Conservation (phyloP, 2,329 filamentous ascomycete genomes). For the Pyricularia pennisetigena region DNA sequence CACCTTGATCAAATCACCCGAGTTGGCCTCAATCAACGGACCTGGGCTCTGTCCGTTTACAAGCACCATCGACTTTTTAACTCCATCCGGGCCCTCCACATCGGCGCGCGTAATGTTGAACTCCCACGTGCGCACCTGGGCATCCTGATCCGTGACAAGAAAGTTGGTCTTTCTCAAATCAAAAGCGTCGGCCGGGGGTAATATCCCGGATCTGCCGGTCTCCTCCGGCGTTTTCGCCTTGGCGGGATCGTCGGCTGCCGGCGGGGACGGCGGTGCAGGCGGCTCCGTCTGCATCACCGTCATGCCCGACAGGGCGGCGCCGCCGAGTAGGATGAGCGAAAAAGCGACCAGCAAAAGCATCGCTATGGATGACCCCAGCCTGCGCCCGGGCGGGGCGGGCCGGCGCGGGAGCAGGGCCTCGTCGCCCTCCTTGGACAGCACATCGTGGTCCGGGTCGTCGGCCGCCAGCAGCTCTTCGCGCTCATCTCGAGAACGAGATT, state of each 20-base stretch:
- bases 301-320: conserved; percentile 1
- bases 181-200: not conserved
- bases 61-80: conserved; percentile 25
- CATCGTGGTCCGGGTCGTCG: not conserved
- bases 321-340: conserved; percentile 2
- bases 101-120: conserved; percentile 21
- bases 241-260: not conserved
- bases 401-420: not conserved
- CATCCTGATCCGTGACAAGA: conserved; percentile 1
- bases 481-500: conserved; percentile 1
- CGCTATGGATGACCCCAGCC: not conserved
- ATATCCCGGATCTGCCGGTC: not conserved
- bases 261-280: not conserved
- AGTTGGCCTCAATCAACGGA: conserved; percentile 32
- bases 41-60: conserved; percentile 32
- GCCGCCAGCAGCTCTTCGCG: conserved; percentile 5
- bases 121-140: conserved; percentile 17
- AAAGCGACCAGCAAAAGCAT: not conserved
- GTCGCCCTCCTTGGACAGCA: not conserved
- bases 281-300: not conserved
- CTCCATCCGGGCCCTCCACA: conserved; percentile 22
- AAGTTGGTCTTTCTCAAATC: conserved; percentile 11
- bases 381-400: not conserved
- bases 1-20: conserved; percentile 30
- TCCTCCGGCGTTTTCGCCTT: not conserved